A percentile compares a stretch with the other conserved stretches of the same genome.
These are phyloP conservation scores for Botrytis pseudocinerea DNA, from an alignment of 2,329 filamentous ascomycete species.

Conservation along the genomic window DNA sequence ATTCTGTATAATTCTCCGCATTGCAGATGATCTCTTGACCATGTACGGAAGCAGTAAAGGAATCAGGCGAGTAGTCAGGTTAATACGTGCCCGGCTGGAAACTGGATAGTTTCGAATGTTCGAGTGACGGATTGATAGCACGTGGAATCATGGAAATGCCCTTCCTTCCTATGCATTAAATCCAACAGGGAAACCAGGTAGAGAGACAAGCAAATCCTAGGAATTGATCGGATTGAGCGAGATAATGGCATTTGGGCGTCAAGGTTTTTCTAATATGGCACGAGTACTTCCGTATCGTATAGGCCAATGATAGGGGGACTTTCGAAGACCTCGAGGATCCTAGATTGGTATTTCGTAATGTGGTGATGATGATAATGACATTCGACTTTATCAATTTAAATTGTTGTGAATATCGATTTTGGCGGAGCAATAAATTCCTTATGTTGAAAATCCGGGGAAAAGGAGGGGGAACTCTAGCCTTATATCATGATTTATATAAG, in stretches of 20 bases:
- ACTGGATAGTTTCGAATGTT: not conserved
- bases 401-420: not conserved
- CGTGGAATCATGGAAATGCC: not conserved
- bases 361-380: not conserved
- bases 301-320: not conserved
- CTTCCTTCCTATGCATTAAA: not conserved
- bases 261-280: not conserved
- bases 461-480: constrained; percentile 10
- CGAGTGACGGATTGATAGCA: not conserved
- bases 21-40: constrained; percentile 10
- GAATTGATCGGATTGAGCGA: not conserved
- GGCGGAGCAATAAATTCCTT: not conserved
- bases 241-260: constrained; percentile 10
- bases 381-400: not conserved
- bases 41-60: not conserved
- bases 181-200: not conserved
- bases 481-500: not conserved
- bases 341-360: not conserved
- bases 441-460: constrained; percentile 20
- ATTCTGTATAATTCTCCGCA: not conserved
- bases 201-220: constrained; percentile 4
- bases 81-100: not conserved
- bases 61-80: not conserved
- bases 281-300: not conserved
- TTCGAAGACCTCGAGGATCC: not conserved